phyloP scores from a whole-genome alignment of 108 stramenopile species.

The Parietichytrium sp. region DNA sequence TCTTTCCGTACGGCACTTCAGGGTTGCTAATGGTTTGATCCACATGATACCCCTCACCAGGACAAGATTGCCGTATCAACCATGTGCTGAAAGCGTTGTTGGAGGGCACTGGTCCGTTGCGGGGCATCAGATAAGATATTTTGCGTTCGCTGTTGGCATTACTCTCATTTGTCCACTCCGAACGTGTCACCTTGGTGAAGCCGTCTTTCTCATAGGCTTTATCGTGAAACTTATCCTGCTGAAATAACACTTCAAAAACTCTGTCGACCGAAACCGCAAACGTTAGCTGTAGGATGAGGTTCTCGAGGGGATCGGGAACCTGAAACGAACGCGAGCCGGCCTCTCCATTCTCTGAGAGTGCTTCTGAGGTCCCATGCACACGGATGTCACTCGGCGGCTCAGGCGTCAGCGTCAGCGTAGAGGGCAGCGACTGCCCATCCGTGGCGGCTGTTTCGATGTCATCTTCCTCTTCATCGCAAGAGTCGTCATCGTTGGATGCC shows the following conservation, averaged over 20 bases:
- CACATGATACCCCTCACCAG: slow-evolving; percentile 10
- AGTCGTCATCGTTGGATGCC: no score
- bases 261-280: not conserved
- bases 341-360: no score
- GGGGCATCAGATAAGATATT: not conserved
- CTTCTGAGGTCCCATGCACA: no score
- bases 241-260: not conserved
- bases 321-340: no score
- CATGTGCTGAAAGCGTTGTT: not conserved
- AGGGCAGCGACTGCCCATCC: no score
- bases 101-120: not conserved
- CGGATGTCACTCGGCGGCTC: no score
- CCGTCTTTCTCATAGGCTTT: not conserved
- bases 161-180: not conserved
- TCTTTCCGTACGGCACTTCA: not conserved
- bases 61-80: not conserved
- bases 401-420: no score
- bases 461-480: no score
- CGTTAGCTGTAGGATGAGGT: no score
- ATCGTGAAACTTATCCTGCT: not conserved
- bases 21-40: not conserved
- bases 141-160: not conserved
- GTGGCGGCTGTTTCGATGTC: no score
- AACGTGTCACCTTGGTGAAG: not conserved
- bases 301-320: no score